Evolutionary conservation across 352 stramenopile species (phyloP).

Genomic region (Phytophthora tentaculata): DNA sequence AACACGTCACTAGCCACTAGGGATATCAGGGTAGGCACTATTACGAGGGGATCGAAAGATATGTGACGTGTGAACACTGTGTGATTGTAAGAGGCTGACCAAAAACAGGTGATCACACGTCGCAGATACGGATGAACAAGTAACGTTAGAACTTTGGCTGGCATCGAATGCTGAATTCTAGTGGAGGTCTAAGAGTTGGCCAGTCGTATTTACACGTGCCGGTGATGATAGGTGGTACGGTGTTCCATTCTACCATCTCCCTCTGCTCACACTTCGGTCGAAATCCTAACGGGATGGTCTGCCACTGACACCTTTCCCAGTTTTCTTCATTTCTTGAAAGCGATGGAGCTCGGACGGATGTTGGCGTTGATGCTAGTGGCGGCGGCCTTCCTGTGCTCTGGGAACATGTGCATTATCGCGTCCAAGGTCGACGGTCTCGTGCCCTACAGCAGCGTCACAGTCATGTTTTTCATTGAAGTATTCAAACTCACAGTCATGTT

Average conservation of each 20-base stretch:
- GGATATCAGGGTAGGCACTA: conserved; percentile 6
- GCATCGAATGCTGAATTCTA: too few species aligned
- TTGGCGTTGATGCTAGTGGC: conserved; percentile 64
- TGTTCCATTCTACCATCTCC: conserved; percentile 19
- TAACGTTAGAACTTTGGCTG: too few species aligned
- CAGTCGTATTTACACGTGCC: too few species aligned
- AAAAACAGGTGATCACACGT: background rate
- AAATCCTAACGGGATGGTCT: conserved; percentile 7
- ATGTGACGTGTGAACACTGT: background rate
- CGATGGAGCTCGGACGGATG: conserved; percentile 42
- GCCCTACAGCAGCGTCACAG: conserved; percentile 84
- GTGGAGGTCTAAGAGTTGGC: too few species aligned
- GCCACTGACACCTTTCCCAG: background rate
- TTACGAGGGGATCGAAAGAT: background rate
- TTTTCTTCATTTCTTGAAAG: background rate
- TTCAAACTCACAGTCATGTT: conserved; percentile 67
- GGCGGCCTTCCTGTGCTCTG: conserved; percentile 71
- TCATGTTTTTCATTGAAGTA: conserved; percentile 85
- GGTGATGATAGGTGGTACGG: conserved; percentile 7
- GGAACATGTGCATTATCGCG: conserved; percentile 86
- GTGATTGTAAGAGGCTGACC: background rate
- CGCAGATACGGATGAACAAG: too few species aligned
- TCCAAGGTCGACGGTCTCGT: conserved; percentile 78
- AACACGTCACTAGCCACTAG: conserved; percentile 7
- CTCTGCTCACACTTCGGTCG: background rate